Base-by-base conservation (phyloP, 768 basidiomycete species). In the Calocera viscosa region DNA sequence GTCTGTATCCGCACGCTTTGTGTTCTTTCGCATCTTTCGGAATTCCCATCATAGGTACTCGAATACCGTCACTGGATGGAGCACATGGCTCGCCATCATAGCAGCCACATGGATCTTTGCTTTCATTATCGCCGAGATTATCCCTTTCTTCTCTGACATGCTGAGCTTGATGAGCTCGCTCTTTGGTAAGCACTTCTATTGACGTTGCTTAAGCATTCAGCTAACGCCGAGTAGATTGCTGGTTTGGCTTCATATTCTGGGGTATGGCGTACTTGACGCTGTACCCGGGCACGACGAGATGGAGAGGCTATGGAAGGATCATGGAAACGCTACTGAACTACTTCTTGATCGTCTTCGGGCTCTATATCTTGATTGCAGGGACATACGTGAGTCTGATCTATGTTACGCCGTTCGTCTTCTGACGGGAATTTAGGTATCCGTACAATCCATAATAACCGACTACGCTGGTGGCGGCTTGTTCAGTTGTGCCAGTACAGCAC, bases 231-330 rank as follows among this genome's bases (percentile, higher is more conserved):
- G 8, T 60, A 74, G 74, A 74, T 65, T 72, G 75, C 10, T 77
- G 75, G 75, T 78, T 76, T 67, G 77, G 79, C 1, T 80, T 78
- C 69, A 79, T 80, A 24, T 80, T 79, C 73, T 80, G 79, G 79
- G 78, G 76, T 10, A 78, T 80, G 77, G 78, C 78, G 14, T 80
- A 80, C 71, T 69, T 80, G 1, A 71, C 75, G 12, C 70, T 80
- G n/a, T 72, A 78, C 68, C 78, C 79, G 1, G 75, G 76, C 1
- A 69, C 70, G 34, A 64, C 67, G 66, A 76, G 73, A 67, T 80
- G 79, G 79, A 69, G 70, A n/a, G 75, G 77, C 16, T 63, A 66
- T 1, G 68, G 73, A 64, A 72, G 76, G 33, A 73, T 71, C 14
- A 35, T 72, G 2, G 78, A 80, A 70, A 80, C 79, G 10, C 33